Base-by-base conservation (phyloP, 352 stramenopile genomes). In the Globisporangium irregulare region DNA sequence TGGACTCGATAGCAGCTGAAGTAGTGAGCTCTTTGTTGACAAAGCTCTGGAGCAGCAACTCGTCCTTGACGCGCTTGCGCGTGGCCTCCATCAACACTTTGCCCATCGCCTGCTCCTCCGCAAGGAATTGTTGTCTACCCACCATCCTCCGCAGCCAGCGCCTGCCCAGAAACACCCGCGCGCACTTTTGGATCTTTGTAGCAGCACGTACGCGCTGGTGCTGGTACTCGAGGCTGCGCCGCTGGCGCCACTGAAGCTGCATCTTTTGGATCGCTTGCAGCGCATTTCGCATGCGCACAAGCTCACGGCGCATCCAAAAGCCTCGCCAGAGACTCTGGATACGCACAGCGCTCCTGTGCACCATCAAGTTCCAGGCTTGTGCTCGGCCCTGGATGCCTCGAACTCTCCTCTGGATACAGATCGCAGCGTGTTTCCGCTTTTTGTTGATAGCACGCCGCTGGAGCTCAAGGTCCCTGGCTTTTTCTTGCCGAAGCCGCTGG, bases 21-120 rank as follows among this genome's bases (percentile, higher is more conserved):
- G 73, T 62, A 22, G 71, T 62, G 3, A 86, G 50, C 20, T 70
- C 67, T 22, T 73, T 78, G 54, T 79, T 79, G 3, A 73, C 67
- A 60, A 90, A 92, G 56, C 82, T 91, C 60, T 93, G 85, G 4
- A 93, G 46, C 43, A 93, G 46, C 15, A 93, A 54, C 8, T 93
- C 83, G 56, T 89, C 74, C 24, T 83, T 77, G 6, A 88, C 69
- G 24, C 78, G 79, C 29, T 61, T 69, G 0, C 74, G 72, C 12
- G 82, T 91, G 1, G 67, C 63, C 36, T 82, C 77, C 53, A 91
- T 69, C 4, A 90, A 61, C 5, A 76, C 69, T 12, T 80, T 76
- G 10, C 82, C 84, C 72, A 90, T 77, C 25, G 71, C 76, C 7
- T 78, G 63, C 54, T 91, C 79, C 48, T 92, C 82, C 6, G 74